These are phyloP conservation scores for Reticulascus tulasneorum DNA, from an alignment of 2,329 filamentous ascomycete species.

Conservation along the genomic window DNA sequence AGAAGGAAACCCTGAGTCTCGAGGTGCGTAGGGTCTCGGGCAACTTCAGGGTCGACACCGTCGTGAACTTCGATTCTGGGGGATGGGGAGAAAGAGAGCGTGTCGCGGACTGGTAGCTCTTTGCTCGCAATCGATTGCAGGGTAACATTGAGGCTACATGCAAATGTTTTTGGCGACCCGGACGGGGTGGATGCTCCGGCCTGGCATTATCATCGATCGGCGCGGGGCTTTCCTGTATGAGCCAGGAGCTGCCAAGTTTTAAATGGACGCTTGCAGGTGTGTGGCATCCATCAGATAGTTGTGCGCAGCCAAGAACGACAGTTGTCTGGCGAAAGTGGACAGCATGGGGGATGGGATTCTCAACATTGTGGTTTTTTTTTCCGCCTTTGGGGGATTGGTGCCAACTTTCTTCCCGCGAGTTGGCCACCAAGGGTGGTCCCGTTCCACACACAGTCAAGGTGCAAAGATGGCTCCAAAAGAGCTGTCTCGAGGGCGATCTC, in stretches of 20 bases:
- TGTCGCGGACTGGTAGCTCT: constrained; percentile 3
- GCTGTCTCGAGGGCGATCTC: too few species aligned
- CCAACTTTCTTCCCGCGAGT: neutral
- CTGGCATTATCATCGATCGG: constrained; percentile 13
- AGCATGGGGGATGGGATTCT: constrained; percentile 4
- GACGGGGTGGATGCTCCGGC: too few species aligned
- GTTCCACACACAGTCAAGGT: too few species aligned
- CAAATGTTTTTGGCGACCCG: constrained; percentile 6
- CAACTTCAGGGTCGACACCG: neutral
- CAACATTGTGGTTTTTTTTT: constrained; percentile 1
- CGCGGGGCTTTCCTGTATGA: constrained; percentile 3
- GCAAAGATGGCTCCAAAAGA: too few species aligned
- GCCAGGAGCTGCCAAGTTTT: constrained; percentile 13
- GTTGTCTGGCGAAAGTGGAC: too few species aligned
- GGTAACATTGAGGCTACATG: constrained; percentile 5
- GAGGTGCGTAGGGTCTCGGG: constrained; percentile 11
- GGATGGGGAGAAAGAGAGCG: neutral
- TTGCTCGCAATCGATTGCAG: neutral
- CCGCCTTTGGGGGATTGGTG: constrained; percentile 4
- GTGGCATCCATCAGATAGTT: constrained; percentile 3
- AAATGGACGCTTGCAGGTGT: constrained; percentile 7
- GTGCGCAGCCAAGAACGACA: too few species aligned
- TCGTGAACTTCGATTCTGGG: constrained; percentile 1
- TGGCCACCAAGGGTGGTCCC: too few species aligned
- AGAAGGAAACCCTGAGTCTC: constrained; percentile 9